These are phyloP conservation scores for Vitis vinifera DNA, from an alignment of 164 flowering plant species.

Conservation along the genomic window ASM3070453v1 NC_081815.1:3250001-3250500, in stretches of 20 bases:
- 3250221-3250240: conserved; percentile 18
- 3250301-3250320: conserved; percentile 9
- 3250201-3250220: conserved; percentile 17
- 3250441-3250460: conserved; percentile 12
- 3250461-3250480: conserved; percentile 14
- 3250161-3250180: conserved; percentile 24
- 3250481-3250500: conserved; percentile 16
- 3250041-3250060: conserved; percentile 16
- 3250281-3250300: conserved; percentile 8
- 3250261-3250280: conserved; percentile 10
- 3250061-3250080: conserved; percentile 19
- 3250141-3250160: conserved; percentile 31
- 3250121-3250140: conserved; percentile 17
- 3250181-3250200: conserved; percentile 15
- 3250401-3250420: conserved; percentile 45
- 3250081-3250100: conserved; percentile 6
- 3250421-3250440: conserved; percentile 38
- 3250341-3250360: conserved; percentile 7
- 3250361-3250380: conserved; percentile 30
- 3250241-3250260: conserved; percentile 17
- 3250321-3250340: conserved; percentile 12
- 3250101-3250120: conserved; percentile 16
- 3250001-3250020: conserved; percentile 12
- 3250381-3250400: conserved; percentile 22
- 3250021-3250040: conserved; percentile 15